Evolutionary conservation across 148 eudicot species (phyloP), one percentile per base, ranked within the genome.

Genomic region (Cornus controversa): DNA sequence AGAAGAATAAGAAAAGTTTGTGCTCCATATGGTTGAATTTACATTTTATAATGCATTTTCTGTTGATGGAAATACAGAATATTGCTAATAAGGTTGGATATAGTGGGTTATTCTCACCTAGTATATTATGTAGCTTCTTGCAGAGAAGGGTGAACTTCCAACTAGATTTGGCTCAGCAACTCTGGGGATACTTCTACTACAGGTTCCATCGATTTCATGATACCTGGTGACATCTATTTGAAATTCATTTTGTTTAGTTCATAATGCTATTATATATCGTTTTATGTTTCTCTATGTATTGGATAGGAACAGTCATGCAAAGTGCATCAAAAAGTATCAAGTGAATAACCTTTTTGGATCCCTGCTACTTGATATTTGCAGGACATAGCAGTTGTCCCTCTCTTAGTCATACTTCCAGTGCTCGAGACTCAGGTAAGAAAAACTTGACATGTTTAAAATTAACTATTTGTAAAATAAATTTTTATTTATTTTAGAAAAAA

Each of bases 341-440:
- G 28, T 74, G 74, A 71, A 53, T 78, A 78, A 75, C 72, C 72
- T 75, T 75, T 75, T 66, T 42, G 47, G 58, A 53, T 80, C 22
- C 74, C 63, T 74, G 57, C 80, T 85, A 77, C 76, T 84, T 70
- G 78, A 80, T 70, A 47, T 87, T 80, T 89, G 91, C 92, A 96
- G 99, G 99, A 96, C 78, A 96, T 96, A 84, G 99, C 98, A 53
- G 99, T 96, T 82, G 98, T 96, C 74, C 99, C 99, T 80, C 97
- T 96, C 75, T 86, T 96, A 83, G 99, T 96, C 89, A 85, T 96
- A 80, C 97, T 96, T 40, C 98, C 99, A 27, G 94, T 96, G 78
- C 83, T 96, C n/a, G 99, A 96, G 83, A 93, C 89, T 84, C 99
- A 96, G 98, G 99, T 96, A 83, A 72, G 69, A 69, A 20, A 50